These are phyloP conservation scores for Populus nigra DNA, from an alignment of 345 rosid species.

Conservation along the genomic window DNA sequence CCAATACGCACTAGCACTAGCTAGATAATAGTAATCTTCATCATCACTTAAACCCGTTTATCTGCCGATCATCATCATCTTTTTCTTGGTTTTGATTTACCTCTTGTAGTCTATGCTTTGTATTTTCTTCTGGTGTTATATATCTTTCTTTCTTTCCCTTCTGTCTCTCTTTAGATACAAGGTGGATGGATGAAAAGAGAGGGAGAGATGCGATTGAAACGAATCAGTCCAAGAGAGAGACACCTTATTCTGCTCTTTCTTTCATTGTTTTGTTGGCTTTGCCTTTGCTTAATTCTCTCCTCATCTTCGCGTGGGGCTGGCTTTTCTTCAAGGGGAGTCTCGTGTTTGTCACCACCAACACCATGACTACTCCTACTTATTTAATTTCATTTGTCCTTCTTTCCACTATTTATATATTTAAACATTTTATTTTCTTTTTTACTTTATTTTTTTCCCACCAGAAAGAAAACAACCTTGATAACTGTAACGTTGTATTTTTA, in stretches of 20 bases:
- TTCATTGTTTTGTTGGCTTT: constrained; percentile 1
- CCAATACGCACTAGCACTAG: background rate
- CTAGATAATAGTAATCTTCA: background rate
- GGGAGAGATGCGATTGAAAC: constrained; percentile 21
- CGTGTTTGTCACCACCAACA: constrained; percentile 12
- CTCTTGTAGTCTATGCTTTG: background rate
- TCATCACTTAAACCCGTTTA: constrained; percentile 1
- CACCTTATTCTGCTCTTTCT: constrained; percentile 26
- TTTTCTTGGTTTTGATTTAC: background rate
- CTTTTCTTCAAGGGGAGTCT: constrained; percentile 20
- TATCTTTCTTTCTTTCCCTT: background rate
- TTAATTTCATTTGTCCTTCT: constrained; percentile 13
- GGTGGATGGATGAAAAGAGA: background rate
- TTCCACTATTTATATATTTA: background rate
- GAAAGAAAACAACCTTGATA: background rate
- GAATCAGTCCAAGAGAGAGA: constrained; percentile 27
- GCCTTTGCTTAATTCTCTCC: constrained; percentile 8
- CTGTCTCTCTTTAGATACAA: background rate
- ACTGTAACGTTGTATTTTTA: background rate
- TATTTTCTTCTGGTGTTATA: background rate
- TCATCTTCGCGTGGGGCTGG: constrained; percentile 23
- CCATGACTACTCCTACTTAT: background rate
- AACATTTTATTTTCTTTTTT: background rate
- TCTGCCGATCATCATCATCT: background rate
- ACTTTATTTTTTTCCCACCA: background rate